Percentiles rank a stretch among this genome's conserved stretches.
Conservation (phyloP, 257 asterid species). For the Verbena officinalis region DNA sequence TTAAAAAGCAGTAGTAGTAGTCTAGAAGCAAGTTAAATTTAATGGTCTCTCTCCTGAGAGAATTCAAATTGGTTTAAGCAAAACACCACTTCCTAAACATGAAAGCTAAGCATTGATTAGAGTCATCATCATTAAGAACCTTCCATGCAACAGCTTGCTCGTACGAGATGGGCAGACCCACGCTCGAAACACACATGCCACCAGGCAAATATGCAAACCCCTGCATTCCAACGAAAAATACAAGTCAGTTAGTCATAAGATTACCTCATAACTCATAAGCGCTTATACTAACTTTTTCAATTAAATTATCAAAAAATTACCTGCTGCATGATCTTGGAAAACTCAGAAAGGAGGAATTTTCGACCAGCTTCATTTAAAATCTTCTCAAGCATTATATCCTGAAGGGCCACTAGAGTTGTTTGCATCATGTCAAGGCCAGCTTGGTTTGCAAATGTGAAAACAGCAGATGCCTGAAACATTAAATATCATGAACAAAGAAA, state of each 20-base stretch:
- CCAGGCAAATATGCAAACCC: constrained; percentile 71
- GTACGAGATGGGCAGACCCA: constrained; percentile 71
- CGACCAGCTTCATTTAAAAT: constrained; percentile 76
- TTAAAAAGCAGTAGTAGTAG: background rate
- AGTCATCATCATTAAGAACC: constrained; percentile 63
- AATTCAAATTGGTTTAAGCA: constrained; percentile 21
- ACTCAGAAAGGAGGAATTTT: constrained; percentile 64
- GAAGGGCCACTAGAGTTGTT: constrained; percentile 80
- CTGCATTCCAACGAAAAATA: constrained; percentile 34
- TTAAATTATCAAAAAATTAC: constrained; percentile 23
- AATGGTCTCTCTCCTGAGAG: background rate
- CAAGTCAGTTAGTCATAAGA: too few relatives aligned
- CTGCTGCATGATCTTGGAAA: constrained; percentile 86
- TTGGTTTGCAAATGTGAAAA: constrained; percentile 78
- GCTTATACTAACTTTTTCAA: background rate
- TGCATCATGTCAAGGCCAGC: constrained; percentile 94
- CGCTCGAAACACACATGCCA: constrained; percentile 75
- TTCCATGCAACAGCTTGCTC: constrained; percentile 82
- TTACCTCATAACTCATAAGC: background rate
- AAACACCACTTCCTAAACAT: constrained; percentile 85
- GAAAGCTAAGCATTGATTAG: constrained; percentile 76
- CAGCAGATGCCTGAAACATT: constrained; percentile 67
- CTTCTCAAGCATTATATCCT: constrained; percentile 80
- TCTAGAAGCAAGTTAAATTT: background rate
- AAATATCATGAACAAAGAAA: background rate